Base-by-base conservation (phyloP, 768 basidiomycete genomes). In the Pulveroboletus sp. region DNA sequence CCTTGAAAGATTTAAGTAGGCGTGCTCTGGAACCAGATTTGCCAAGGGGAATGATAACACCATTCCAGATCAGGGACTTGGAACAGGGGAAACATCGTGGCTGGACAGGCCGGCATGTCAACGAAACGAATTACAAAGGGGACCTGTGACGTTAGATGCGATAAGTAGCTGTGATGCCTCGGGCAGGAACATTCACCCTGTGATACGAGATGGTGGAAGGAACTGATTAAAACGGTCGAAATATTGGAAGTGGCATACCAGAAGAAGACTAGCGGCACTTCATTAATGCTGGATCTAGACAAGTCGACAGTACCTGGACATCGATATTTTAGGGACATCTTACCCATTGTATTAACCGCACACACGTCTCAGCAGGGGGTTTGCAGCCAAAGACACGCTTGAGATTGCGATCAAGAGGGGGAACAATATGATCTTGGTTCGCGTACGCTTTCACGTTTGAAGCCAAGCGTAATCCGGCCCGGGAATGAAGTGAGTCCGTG, bases 1-100 rank as follows among this genome's bases (percentile, higher is more conserved):
- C 5, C 7, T 33, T 14, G 39, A 27, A 38, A 21, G 46, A 2
- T 55, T 58, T 65, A 68, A 65, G 62, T 63, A 63, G 52, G 39
- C 13, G 17, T 2, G 6, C 5, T 19, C 14, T 20, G 41, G 31
- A 34, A 25, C 20, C 16, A 35, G 39, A 51, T 51, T 42, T 32
- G 54, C 44, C 25, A 21, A 38, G 14, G 25, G 36, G 16, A 16
- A 25, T n/a, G 33, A 46, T 42, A 51, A 40, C n/a, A 39, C 33
- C 24, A 51, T 52, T 60, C 17, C 27, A 36, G 50, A 38, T 51
- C 50, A 37, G 24, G 8, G 37, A n/a, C n/a, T 1, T 31, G 23
- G 23, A 34, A 33, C 45, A n/a, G 21, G 23, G 27, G 9, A 46
- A 47, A 43, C 51, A 41, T 36, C 36, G 42, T 39, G 36, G 21